Percentiles rank a stretch among this genome's conserved stretches.
phyloP scores from a whole-genome alignment of 2,329 filamentous ascomycete species.

The Dendrostoma leiphaemia region DNA sequence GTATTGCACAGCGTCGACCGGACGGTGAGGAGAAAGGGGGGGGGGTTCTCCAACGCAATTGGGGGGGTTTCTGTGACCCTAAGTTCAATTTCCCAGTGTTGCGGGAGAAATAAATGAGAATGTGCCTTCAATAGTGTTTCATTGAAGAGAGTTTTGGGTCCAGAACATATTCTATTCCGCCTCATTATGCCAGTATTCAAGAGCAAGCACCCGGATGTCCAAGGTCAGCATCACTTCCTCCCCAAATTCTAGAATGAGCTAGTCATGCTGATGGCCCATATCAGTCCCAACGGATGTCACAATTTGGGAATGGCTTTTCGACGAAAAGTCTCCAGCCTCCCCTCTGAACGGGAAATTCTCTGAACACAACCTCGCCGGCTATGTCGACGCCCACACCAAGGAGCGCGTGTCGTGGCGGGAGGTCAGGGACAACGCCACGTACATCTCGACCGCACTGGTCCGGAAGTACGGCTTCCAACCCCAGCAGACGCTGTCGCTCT shows the following conservation, averaged over 20 bases:
- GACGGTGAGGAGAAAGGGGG: no score
- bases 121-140: no score
- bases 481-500: slow-evolving; percentile 12
- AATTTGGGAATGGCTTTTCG: slow-evolving; percentile 15
- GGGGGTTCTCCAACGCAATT: no score
- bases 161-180: background rate
- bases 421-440: slow-evolving; percentile 6
- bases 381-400: slow-evolving; percentile 5
- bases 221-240: background rate
- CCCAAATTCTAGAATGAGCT: no score
- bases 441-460: slow-evolving; percentile 11
- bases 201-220: slow-evolving; percentile 4
- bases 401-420: slow-evolving; percentile 8
- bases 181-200: slow-evolving; percentile 8
- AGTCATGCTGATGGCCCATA: no score
- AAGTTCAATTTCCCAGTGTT: no score
- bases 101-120: no score
- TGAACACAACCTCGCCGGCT: background rate
- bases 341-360: background rate
- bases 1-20: no score
- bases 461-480: slow-evolving; percentile 6
- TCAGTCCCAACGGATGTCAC: slow-evolving; percentile 14
- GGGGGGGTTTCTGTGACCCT: no score
- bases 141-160: background rate
- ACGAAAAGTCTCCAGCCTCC: background rate